Conservation (phyloP, 2,329 filamentous ascomycete genomes). For the Stemphylium beticola region DNA sequence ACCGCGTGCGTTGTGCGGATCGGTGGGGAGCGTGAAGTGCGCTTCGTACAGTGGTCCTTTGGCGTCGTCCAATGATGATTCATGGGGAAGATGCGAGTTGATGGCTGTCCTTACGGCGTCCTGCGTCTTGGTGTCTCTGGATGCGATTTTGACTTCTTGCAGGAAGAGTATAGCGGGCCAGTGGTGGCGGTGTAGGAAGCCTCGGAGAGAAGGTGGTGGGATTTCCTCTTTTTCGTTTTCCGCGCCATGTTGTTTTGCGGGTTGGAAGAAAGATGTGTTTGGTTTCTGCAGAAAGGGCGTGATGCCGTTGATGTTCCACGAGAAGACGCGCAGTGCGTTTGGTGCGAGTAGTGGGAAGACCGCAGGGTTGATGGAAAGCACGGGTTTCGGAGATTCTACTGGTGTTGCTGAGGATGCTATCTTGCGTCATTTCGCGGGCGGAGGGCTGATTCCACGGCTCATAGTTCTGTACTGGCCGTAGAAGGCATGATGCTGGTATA, state of each 20-base stretch:
- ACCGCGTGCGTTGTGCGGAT: conserved; percentile 58
- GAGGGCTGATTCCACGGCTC: conserved; percentile 35
- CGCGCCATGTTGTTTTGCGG: not conserved
- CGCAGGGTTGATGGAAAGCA: not conserved
- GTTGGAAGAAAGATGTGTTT: conserved; percentile 51
- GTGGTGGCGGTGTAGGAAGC: conserved; percentile 53
- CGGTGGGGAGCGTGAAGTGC: conserved; percentile 56
- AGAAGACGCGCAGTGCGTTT: conserved; percentile 48
- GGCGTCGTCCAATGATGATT: not conserved
- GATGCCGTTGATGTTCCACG: conserved; percentile 59
- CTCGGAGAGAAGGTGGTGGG: conserved; percentile 44
- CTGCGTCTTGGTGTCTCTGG: conserved; percentile 49
- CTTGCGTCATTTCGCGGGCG: conserved; percentile 31
- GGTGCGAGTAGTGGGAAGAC: conserved; percentile 4
- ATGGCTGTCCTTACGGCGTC: conserved; percentile 50
- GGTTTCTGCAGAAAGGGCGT: conserved; percentile 50
- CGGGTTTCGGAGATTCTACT: not conserved
- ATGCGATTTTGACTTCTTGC: conserved; percentile 59
- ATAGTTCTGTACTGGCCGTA: conserved; percentile 12
- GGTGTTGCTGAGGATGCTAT: not conserved
- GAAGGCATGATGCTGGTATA: not conserved
- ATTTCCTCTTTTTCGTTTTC: not conserved
- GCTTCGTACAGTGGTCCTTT: conserved; percentile 50
- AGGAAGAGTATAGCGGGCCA: conserved; percentile 56
- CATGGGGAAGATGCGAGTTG: conserved; percentile 16